Evolutionary conservation across 768 basidiomycete genomes (phyloP).

Genomic region (Daedaleopsis sinensis): DNA sequence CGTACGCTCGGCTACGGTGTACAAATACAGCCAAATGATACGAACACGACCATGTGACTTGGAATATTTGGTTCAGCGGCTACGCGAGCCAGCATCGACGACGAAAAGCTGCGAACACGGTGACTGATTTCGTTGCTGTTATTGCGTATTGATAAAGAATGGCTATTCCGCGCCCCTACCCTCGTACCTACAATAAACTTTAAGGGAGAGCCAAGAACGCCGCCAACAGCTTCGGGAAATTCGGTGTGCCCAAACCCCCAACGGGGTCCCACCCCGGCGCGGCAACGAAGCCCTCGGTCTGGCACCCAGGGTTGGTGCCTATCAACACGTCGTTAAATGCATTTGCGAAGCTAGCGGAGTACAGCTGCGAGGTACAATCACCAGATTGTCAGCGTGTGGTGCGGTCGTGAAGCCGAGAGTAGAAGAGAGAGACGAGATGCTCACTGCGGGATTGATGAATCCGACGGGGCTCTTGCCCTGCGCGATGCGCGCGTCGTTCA

Average conservation of each 20-base stretch:
- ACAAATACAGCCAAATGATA: too few relatives aligned
- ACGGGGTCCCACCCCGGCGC: constrained; percentile 39
- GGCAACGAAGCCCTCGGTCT: constrained; percentile 38
- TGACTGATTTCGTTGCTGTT: too few relatives aligned
- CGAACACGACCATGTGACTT: too few relatives aligned
- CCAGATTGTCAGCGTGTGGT: background rate
- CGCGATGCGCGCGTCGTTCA: constrained; percentile 40
- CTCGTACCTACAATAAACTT: background rate
- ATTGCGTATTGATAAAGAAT: too few relatives aligned
- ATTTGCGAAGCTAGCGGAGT: constrained; percentile 22
- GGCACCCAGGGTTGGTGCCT: constrained; percentile 39
- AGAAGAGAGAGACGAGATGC: constrained; percentile 17
- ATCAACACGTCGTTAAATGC: constrained; percentile 38
- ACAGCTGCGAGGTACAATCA: constrained; percentile 13
- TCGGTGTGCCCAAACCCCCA: constrained; percentile 37
- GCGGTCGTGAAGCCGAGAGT: too few relatives aligned
- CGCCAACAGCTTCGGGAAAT: constrained; percentile 27
- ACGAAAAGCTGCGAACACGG: too few relatives aligned
- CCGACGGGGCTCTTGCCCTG: constrained; percentile 31
- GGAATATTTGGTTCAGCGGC: too few relatives aligned
- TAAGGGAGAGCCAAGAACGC: constrained; percentile 20
- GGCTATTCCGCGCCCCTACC: background rate
- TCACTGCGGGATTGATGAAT: constrained; percentile 35
- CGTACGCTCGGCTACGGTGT: too few relatives aligned
- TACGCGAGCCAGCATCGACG: too few relatives aligned